Percentiles rank a stretch among this genome's conserved stretches.
phyloP scores from a whole-genome alignment of 2,329 filamentous ascomycete species.

The Nectriaceae sp. region DNA sequence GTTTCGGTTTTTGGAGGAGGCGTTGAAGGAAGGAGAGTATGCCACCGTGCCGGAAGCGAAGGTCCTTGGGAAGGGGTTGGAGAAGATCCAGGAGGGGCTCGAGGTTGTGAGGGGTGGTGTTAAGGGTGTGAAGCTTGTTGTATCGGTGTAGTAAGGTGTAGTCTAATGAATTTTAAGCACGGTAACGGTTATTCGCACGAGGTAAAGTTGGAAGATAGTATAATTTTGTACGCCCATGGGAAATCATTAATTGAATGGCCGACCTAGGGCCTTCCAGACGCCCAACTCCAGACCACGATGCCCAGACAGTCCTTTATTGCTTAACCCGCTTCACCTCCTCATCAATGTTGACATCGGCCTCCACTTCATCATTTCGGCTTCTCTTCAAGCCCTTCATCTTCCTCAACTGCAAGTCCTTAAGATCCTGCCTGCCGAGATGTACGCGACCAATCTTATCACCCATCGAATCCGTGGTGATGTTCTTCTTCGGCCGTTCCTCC shows the following conservation, averaged over 20 bases:
- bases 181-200: too few species aligned
- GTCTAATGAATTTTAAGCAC: too few species aligned
- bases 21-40: not conserved
- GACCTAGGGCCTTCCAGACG: conserved; percentile 31
- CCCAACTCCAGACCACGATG: conserved; percentile 32
- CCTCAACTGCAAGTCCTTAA: conserved; percentile 83
- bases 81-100: conserved; percentile 6
- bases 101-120: conserved; percentile 4
- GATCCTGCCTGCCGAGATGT: conserved; percentile 87
- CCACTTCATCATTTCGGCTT: conserved; percentile 61
- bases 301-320: conserved; percentile 17
- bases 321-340: conserved; percentile 42
- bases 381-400: conserved; percentile 99
- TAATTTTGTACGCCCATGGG: not conserved
- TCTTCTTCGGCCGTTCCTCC: conserved; percentile 90
- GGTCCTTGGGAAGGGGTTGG: conserved; percentile 10
- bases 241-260: conserved; percentile 29
- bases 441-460: conserved; percentile 96
- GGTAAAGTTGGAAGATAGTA: too few species aligned
- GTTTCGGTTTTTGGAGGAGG: conserved; percentile 7
- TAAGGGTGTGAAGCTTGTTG: conserved; percentile 9
- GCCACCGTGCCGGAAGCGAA: conserved; percentile 2
- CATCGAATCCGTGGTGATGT: conserved; percentile 85
- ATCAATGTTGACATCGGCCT: conserved; percentile 42
- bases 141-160: conserved; percentile 3